Conservation (phyloP, 139 green algal genomes). For the Chlamydomonas schloesseri region DNA sequence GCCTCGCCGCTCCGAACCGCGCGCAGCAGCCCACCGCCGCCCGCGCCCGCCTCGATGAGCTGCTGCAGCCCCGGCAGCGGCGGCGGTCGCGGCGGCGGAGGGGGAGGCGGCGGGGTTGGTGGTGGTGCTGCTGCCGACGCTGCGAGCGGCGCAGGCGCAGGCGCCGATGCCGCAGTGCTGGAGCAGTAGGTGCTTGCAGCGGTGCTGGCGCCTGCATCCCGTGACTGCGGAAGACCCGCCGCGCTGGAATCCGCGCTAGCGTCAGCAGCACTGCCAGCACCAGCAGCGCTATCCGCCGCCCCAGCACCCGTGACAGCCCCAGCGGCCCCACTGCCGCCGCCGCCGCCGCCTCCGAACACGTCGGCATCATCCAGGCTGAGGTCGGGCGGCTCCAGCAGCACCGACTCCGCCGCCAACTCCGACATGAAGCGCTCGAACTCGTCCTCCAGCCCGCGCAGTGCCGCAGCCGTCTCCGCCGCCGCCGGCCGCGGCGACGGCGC, state of each 20-base stretch:
- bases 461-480: background rate
- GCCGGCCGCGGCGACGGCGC: background rate
- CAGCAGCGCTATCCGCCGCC: too few species aligned
- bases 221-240: too few species aligned
- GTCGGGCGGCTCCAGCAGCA: constrained; percentile 11
- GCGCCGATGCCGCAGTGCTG: too few species aligned
- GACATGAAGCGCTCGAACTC: constrained; percentile 38
- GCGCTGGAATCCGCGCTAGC: too few species aligned
- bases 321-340: background rate
- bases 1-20: constrained; percentile 58
- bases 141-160: too few species aligned
- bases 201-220: too few species aligned
- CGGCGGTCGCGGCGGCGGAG: background rate
- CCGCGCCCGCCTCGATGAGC: constrained; percentile 50
- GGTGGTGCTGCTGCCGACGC: background rate
- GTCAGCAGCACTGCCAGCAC: too few species aligned
- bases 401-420: constrained; percentile 4
- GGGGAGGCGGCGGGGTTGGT: background rate
- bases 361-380: constrained; percentile 9
- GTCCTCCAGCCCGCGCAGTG: background rate
- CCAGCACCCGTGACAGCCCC: too few species aligned
- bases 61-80: background rate
- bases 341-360: background rate
- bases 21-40: constrained; percentile 30
- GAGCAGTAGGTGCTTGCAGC: too few species aligned